A percentile compares a stretch with the other conserved stretches of the same genome.
Conservation (phyloP, 352 stramenopile genomes). For the Globisporangium yorkense region DNA sequence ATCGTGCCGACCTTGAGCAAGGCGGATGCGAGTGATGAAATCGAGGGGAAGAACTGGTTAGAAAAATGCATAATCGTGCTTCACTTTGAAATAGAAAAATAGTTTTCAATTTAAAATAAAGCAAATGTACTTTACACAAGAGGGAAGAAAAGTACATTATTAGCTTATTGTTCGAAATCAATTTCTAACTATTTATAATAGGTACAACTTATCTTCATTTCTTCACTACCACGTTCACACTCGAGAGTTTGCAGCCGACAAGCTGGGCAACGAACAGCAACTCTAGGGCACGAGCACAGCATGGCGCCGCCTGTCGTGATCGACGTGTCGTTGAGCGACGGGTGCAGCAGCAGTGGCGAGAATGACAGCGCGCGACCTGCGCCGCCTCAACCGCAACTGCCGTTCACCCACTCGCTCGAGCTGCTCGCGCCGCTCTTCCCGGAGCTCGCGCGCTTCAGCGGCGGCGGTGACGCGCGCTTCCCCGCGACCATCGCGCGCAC, state of each 20-base stretch:
- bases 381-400: neutral
- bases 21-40: neutral
- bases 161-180: no score
- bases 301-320: neutral
- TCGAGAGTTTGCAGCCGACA: no score
- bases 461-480: constrained; percentile 3
- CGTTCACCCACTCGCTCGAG: constrained; percentile 7
- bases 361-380: neutral
- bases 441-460: constrained; percentile 3
- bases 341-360: neutral
- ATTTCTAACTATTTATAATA: no score
- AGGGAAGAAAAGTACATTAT: no score
- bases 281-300: no score
- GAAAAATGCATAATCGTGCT: neutral
- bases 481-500: constrained; percentile 24
- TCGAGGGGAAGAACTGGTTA: neutral
- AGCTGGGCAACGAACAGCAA: no score
- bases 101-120: no score
- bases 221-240: no score
- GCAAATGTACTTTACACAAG: no score
- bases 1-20: constrained; percentile 22
- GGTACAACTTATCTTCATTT: no score
- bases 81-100: no score
- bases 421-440: constrained; percentile 11
- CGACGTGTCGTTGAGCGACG: neutral